These are phyloP conservation scores for Microcyclosporella mali DNA, from an alignment of 2,329 filamentous ascomycete genomes.

Conservation along the genomic window DNA sequence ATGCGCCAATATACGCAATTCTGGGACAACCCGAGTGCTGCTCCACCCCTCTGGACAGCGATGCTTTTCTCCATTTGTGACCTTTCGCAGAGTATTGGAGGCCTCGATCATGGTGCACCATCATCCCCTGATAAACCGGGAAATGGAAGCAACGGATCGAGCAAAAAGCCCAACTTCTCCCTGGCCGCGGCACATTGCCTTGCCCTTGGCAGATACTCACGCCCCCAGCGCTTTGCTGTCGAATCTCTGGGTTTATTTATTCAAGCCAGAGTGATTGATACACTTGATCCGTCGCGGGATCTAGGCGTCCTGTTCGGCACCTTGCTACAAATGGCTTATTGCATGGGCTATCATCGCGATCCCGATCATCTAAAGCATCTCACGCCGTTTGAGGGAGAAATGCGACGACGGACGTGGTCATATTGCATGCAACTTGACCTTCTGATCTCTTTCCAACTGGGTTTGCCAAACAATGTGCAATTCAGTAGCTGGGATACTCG, in stretches of 20 bases:
- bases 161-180: constrained; percentile 2
- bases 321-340: constrained; percentile 10
- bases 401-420: constrained; percentile 40
- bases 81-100: constrained; percentile 8
- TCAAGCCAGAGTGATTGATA: constrained; percentile 10
- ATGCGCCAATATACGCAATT: constrained; percentile 37
- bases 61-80: constrained; percentile 35
- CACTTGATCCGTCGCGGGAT: constrained; percentile 8
- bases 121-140: background rate
- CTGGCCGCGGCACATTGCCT: constrained; percentile 10
- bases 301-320: constrained; percentile 8
- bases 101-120: background rate
- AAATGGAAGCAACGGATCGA: background rate
- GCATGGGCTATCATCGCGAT: constrained; percentile 40
- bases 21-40: constrained; percentile 36
- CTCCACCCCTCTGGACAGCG: constrained; percentile 40
- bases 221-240: constrained; percentile 9
- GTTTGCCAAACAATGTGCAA: constrained; percentile 42
- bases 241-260: constrained; percentile 8
- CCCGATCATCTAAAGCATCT: constrained; percentile 15
- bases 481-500: constrained; percentile 35
- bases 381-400: constrained; percentile 36
- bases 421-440: constrained; percentile 38
- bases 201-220: constrained; percentile 8
- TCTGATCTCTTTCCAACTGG: constrained; percentile 40